Conservation (phyloP, 23 red algal genomes). For the Gracilaria gracilis region DNA sequence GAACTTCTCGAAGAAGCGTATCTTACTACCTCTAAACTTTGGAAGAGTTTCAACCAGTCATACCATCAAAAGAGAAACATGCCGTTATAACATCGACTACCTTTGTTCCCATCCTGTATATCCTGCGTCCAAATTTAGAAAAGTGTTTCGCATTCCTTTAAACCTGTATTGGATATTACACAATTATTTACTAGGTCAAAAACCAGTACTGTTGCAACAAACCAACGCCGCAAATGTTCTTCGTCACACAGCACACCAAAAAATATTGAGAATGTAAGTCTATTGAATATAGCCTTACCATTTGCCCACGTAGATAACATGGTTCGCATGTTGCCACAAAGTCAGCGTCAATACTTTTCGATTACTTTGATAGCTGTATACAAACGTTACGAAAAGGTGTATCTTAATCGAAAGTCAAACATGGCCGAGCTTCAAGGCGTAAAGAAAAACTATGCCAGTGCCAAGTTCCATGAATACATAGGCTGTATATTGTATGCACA, state of each 20-base stretch:
- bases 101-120: neutral
- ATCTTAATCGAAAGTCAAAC: slow-evolving; percentile 15
- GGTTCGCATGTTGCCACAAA: slow-evolving; percentile 15
- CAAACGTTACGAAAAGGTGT: neutral
- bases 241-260: slow-evolving; percentile 9
- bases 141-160: neutral
- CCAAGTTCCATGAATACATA: neutral
- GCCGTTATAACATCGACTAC: neutral
- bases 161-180: neutral
- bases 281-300: neutral
- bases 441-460: neutral
- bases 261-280: neutral
- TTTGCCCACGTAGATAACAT: slow-evolving; percentile 22
- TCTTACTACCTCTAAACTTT: no score
- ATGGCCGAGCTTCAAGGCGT: neutral
- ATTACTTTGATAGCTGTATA: slow-evolving; percentile 4
- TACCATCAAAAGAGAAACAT: neutral
- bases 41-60: no score
- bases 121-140: neutral
- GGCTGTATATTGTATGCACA: slow-evolving; percentile 12
- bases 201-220: neutral
- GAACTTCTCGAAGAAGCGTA: neutral
- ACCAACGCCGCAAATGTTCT: neutral
- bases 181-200: neutral
- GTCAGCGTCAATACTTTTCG: slow-evolving; percentile 23